Conservation (phyloP, 345 rosid species). For the Gossypium mustelinum region DNA sequence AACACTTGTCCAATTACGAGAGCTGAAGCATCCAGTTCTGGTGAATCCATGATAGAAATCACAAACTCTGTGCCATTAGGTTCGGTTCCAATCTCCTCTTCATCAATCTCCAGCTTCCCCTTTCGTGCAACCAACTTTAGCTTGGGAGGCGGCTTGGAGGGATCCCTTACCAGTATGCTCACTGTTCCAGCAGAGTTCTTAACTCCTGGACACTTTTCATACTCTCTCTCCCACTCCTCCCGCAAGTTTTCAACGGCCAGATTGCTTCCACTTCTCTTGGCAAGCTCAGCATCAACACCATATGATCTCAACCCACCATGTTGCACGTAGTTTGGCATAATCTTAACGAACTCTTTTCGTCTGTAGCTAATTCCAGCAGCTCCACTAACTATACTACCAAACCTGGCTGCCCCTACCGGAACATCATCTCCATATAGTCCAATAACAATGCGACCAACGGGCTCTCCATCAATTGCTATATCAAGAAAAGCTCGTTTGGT, state of each 20-base stretch:
- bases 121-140: slow-evolving; percentile 65
- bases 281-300: slow-evolving; percentile 76
- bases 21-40: slow-evolving; percentile 70
- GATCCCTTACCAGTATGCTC: slow-evolving; percentile 75
- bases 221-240: slow-evolving; percentile 62
- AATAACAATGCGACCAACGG: slow-evolving; percentile 63
- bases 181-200: slow-evolving; percentile 59
- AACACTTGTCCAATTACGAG: slow-evolving; percentile 72
- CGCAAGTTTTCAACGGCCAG: slow-evolving; percentile 37
- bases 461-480: slow-evolving; percentile 64
- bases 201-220: slow-evolving; percentile 40
- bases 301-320: slow-evolving; percentile 87
- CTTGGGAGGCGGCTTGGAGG: slow-evolving; percentile 73
- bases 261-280: slow-evolving; percentile 42
- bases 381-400: slow-evolving; percentile 64
- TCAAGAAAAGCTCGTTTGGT: slow-evolving; percentile 68
- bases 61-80: slow-evolving; percentile 85
- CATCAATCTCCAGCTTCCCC: slow-evolving; percentile 67
- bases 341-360: slow-evolving; percentile 79
- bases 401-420: slow-evolving; percentile 63
- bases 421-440: slow-evolving; percentile 60
- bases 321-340: slow-evolving; percentile 77
- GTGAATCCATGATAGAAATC: slow-evolving; percentile 62
- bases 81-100: slow-evolving; percentile 55
- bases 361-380: slow-evolving; percentile 81